Evolutionary conservation across 768 basidiomycete genomes (phyloP), one percentile per base, ranked within the genome.

Genomic region (Scleroderma bovista): DNA sequence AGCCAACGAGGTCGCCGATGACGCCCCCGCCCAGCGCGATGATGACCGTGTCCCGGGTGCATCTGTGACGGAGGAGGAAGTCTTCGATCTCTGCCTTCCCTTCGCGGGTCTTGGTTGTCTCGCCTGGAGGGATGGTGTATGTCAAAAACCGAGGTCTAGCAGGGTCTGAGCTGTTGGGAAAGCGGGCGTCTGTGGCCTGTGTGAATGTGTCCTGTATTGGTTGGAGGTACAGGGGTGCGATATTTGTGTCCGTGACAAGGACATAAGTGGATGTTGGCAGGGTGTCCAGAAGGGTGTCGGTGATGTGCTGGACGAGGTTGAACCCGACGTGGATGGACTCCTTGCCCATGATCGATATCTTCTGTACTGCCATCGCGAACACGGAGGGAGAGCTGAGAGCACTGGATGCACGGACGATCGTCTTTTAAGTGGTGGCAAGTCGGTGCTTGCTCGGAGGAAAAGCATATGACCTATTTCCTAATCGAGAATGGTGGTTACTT

Each of bases 21-120:
- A 99, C 96, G 24, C 96, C 96, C 31, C 96, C 95, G 29, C 96
- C 96, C 20, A 99, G 77, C 0, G 94, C 95, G 47, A 99, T 70
- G 49, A 98, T 75, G 54, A 99, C 91, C 3, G 88, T 93, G 66
- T 95, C 94, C 51, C 96, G 74, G 2, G 94, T 96, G 63, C 93
- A 96, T 66, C 80, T 81, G 60, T 94, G 82, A 16, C 84, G 73
- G 49, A 98, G 74, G 40, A 99, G 73, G 69, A 86, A 97, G 69
- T 99, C 95, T 65, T 98, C 95, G 58, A 98, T 85, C 51, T 83
- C 76, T 2, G 92, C 95, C 68, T 98, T 98, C 48, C 90, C 90
- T 57, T 88, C 79, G 39, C 96, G 77, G 50, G 84, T 87, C 71
- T 99, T 99, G 26, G 89, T 86, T 0, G 84, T 88, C 71, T 99